Base-by-base conservation (phyloP, 192 early-diverging fungal species). In the Coemansia sp. region DNA sequence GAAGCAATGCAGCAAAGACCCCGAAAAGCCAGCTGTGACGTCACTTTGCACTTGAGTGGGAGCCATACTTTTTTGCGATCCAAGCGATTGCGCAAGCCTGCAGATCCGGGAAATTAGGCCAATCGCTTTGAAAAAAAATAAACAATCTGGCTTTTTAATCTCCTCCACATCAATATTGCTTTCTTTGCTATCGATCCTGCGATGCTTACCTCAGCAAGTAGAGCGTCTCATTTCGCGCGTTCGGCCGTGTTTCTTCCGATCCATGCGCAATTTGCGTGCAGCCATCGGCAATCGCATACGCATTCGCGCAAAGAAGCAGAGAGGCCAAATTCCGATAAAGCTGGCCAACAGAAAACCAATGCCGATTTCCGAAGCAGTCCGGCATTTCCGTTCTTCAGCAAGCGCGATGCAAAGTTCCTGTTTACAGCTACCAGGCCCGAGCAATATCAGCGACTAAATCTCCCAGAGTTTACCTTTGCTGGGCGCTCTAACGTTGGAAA, bases 401-500 rank as follows among this genome's bases (percentile, higher is more conserved):
- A 75, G 60, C 81, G 77, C 12, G 65, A 70, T 45, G 81, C 77
- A 59, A 70, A 73, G 62, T 84, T 84, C 34, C 39, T 79, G 34
- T 65, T 76, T n/a, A 67, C 73, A 4, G 81, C 81, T 8, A 69
- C 70, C 8, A 61, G 67, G 32, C 65, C 76, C 8, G 37, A 58
- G 51, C 76, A 79, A 4, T 79, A 79, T 54, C 41, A 55, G 8
- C 54, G 59, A 6, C 54, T 84, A 4, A 37, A 43, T 33, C 43
- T 32, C 12, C 81, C 81, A 5, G 81, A 84, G 48, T 56, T 85
- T n/a, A 73, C 80, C 28, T 83, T 85, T 65, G 76, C 80, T 6
- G 84, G 84, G 0, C 79, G 84, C 32, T 82, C 79, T 28, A 85
- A 85, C 39, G 84, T 85, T 6, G 84, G 84, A 53, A 85, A 85